phyloP scores from a whole-genome alignment of 176 grass and related monocot species.

The Phragmites australis region DNA sequence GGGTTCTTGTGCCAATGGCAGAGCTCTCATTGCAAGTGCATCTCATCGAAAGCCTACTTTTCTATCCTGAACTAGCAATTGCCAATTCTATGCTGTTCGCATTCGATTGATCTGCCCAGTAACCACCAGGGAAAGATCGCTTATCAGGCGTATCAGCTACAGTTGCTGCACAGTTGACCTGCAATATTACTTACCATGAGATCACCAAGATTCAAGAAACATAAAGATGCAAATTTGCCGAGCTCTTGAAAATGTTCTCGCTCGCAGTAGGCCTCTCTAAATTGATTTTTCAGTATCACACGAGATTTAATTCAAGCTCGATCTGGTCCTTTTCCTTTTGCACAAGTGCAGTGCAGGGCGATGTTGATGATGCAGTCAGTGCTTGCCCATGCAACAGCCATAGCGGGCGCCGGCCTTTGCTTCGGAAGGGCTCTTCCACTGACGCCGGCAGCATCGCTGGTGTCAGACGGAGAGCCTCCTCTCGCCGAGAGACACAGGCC shows the following conservation, averaged over 20 bases:
- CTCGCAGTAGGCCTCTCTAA: too few relatives aligned
- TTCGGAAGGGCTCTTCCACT: constrained; percentile 41
- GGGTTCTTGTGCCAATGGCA: background rate
- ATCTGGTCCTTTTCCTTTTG: constrained; percentile 23
- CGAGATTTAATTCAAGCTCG: too few relatives aligned
- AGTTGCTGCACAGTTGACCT: too few relatives aligned
- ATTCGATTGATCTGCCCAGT: background rate
- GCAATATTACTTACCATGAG: too few relatives aligned
- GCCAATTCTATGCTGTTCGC: background rate
- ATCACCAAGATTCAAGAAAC: too few relatives aligned
- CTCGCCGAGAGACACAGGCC: constrained; percentile 25
- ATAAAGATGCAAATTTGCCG: too few relatives aligned
- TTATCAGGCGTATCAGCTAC: too few relatives aligned
- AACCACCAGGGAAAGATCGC: too few relatives aligned
- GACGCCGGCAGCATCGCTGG: background rate
- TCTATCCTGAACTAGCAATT: constrained; percentile 7
- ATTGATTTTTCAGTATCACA: too few relatives aligned
- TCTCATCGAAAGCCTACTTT: background rate
- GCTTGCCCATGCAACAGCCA: constrained; percentile 33
- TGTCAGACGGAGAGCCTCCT: background rate
- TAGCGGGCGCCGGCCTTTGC: constrained; percentile 15
- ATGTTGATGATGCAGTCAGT: background rate
- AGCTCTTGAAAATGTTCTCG: too few relatives aligned
- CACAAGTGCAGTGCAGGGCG: constrained; percentile 33
- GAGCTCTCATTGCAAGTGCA: background rate